Evolutionary conservation across 1,284 basidiomycete genomes (phyloP).

Genomic region (Fomitopsis pinicola): DNA sequence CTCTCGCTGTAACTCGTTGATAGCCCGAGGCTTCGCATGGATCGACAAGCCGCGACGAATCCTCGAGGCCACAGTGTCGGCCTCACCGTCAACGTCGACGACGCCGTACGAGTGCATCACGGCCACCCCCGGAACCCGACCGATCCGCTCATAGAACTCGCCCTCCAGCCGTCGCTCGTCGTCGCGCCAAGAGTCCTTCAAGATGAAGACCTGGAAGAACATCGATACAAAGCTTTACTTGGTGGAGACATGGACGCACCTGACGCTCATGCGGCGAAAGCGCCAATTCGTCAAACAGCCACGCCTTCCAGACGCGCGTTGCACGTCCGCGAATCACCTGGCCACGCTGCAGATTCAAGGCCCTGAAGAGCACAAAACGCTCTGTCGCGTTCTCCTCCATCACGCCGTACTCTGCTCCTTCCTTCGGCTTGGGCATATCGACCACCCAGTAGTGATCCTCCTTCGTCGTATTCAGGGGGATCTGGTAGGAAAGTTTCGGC

Average conservation of each 20-base stretch:
- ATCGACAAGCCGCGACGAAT: background rate
- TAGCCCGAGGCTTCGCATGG: background rate
- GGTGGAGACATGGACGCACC: background rate
- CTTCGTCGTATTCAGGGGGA: background rate
- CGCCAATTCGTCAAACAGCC: conserved; percentile 5
- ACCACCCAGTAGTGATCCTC: background rate
- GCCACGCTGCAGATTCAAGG: background rate
- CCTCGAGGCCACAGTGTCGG: background rate
- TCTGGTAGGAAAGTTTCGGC: background rate
- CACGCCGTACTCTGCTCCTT: background rate
- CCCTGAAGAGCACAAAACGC: conserved; percentile 2
- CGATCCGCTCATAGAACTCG: conserved; percentile 5
- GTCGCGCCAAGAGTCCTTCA: conserved; percentile 10
- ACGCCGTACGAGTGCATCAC: conserved; percentile 1
- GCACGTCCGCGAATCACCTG: conserved; percentile 6
- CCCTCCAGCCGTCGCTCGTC: conserved; percentile 7
- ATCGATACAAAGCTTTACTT: background rate
- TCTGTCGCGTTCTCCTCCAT: background rate
- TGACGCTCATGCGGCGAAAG: background rate
- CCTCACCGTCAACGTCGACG: background rate
- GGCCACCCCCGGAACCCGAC: background rate
- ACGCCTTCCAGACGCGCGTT: conserved; percentile 10
- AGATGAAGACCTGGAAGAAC: conserved; percentile 2
- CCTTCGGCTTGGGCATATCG: background rate
- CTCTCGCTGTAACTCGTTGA: background rate